Evolutionary conservation across 2,329 filamentous ascomycete species (phyloP).

Genomic region (Aspergillus proliferans): DNA sequence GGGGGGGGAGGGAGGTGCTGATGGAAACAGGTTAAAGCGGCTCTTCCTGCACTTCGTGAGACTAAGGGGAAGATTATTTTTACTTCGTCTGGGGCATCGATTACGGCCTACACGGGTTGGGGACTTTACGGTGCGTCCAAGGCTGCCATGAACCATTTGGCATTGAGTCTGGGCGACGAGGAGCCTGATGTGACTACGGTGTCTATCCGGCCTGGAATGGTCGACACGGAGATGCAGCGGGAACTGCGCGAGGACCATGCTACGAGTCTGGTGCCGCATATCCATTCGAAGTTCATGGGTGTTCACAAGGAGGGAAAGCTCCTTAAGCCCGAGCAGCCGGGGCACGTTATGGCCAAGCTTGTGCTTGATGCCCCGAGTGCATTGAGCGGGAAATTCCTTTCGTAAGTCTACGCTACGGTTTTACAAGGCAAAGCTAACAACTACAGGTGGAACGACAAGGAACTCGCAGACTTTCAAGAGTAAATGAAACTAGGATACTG

Average conservation of each 20-base stretch:
- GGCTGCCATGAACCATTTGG: constrained; percentile 31
- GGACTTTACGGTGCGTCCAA: constrained; percentile 32
- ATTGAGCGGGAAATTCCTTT: constrained; percentile 68
- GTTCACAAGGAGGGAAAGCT: constrained; percentile 66
- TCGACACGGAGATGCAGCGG: constrained; percentile 35
- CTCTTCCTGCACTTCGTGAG: constrained; percentile 26
- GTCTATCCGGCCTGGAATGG: constrained; percentile 29
- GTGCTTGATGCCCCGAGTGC: constrained; percentile 58
- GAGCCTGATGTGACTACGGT: constrained; percentile 22
- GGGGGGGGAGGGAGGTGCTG: background rate
- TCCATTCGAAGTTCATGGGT: constrained; percentile 59
- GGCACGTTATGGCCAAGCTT: constrained; percentile 76
- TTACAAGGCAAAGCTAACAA: constrained; percentile 16
- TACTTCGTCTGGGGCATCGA: constrained; percentile 30
- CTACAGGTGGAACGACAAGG: constrained; percentile 41
- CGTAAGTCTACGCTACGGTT: constrained; percentile 19
- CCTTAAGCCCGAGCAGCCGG: constrained; percentile 76
- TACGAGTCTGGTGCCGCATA: constrained; percentile 52
- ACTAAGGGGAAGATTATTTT: constrained; percentile 31
- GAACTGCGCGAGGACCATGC: constrained; percentile 68
- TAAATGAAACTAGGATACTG: constrained; percentile 13
- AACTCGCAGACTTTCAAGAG: constrained; percentile 39
- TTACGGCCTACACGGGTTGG: constrained; percentile 29
- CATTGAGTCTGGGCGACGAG: constrained; percentile 23
- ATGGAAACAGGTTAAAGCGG: constrained; percentile 22